These are phyloP conservation scores for Fremontodendron californicum DNA, from an alignment of 345 rosid genomes.

Conservation along the genomic window DNA sequence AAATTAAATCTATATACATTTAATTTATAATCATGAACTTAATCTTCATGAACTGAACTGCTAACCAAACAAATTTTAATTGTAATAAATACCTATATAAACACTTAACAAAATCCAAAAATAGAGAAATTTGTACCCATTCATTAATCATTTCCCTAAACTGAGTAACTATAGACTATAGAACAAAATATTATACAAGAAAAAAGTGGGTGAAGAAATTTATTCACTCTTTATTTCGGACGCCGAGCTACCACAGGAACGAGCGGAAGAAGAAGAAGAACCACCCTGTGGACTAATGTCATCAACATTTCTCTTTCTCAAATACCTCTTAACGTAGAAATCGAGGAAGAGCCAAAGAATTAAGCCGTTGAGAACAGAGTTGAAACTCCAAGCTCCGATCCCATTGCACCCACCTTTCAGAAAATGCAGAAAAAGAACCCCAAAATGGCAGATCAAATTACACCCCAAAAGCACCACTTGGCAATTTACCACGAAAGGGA, in stretches of 20 bases:
- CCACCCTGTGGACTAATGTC: background rate
- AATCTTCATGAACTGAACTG: too few species aligned
- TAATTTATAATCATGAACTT: too few species aligned
- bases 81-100: too few species aligned
- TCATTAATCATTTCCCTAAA: too few species aligned
- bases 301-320: background rate
- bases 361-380: conserved; percentile 64
- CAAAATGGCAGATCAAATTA: conserved; percentile 70
- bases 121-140: too few species aligned
- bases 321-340: conserved; percentile 50
- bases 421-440: conserved; percentile 63
- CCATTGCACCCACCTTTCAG: conserved; percentile 90
- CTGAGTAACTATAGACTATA: background rate
- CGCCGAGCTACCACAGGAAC: background rate
- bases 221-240: background rate
- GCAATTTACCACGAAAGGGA: conserved; percentile 64
- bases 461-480: conserved; percentile 60
- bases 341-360: conserved; percentile 57
- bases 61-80: too few species aligned
- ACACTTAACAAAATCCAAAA: too few species aligned
- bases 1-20: too few species aligned
- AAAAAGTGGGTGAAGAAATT: background rate
- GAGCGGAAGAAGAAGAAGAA: conserved; percentile 13
- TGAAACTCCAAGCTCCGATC: conserved; percentile 81
- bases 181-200: background rate